A percentile compares a stretch with the other conserved stretches of the same genome.
phyloP scores from a whole-genome alignment of 495 filamentous ascomycete species.

The Tuber borchii region DNA sequence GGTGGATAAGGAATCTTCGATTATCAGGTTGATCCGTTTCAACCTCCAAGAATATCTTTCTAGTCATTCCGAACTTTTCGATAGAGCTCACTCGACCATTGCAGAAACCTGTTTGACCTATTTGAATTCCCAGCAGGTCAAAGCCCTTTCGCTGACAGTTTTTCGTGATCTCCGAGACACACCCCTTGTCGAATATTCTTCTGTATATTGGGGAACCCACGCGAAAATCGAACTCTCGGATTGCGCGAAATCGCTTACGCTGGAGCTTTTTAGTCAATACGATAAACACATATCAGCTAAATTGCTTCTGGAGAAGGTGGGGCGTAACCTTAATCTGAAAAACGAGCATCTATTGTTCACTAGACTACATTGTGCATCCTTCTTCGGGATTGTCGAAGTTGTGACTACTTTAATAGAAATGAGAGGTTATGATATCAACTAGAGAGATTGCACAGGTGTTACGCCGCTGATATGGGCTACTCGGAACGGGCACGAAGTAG shows the following conservation, averaged over 20 bases:
- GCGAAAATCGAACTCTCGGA: background rate
- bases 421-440: background rate
- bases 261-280: background rate
- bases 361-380: background rate
- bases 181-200: background rate
- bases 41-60: background rate
- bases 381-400: background rate
- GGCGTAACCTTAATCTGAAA: background rate
- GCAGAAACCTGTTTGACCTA: background rate
- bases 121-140: background rate
- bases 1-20: background rate
- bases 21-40: background rate
- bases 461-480: background rate
- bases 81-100: background rate
- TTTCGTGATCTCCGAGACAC: background rate
- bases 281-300: background rate
- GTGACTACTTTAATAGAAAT: background rate
- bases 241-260: background rate
- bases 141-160: background rate
- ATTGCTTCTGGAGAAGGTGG: background rate
- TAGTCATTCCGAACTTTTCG: background rate
- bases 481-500: background rate
- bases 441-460: background rate
- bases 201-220: background rate
- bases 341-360: background rate